Evolutionary conservation across 2,329 filamentous ascomycete genomes (phyloP), one percentile per base, ranked within the genome.

Genomic region (Cadophora sp.): DNA sequence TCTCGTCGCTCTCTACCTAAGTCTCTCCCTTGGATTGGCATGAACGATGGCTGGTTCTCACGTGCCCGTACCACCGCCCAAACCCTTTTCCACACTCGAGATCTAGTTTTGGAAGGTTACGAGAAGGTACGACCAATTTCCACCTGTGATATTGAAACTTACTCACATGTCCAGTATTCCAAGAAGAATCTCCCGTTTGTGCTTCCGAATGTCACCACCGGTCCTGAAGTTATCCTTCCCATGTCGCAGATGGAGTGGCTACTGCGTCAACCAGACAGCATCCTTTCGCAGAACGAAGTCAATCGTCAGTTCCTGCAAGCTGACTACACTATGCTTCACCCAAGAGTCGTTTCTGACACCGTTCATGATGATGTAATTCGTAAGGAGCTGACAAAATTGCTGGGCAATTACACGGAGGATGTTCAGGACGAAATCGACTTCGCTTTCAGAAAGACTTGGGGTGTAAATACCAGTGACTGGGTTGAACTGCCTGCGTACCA

Each of bases 191-290:
- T 76, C 41, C 72, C 80, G 0, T 81, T 83, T 2, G 72, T 83
- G 1, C 63, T 82, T 7, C 81, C 81, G 0, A 79, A 79, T 5
- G 73, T 81, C 7, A 79, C 78, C 2, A 75, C 79, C 36, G 78
- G 78, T 24, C 76, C 77, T 48, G 81, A 82, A 66, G 70, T 83
- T n/a, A 76, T 83, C 51, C 70, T 84, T n/a, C 82, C 82, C 0
- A 73, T 74, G 6, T 78, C 70, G 47, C 74, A 78, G 0, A 73
- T 83, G 75, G 75, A 77, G 41, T 83, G 81, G 81, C 70, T 79
- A 1, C 67, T 78, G 8, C 70, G 74, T 2, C 82, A 82, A 60
- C 80, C 80, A 0, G 81, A 83, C 0, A 69, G 71, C 6, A 72
- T 78, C 0, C 74, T 82, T 18, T 77, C 76, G 45, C 70, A 77